These are phyloP conservation scores for Diaporthe citriasiana DNA, from an alignment of 2,329 filamentous ascomycete genomes.

Conservation along the genomic window DNA sequence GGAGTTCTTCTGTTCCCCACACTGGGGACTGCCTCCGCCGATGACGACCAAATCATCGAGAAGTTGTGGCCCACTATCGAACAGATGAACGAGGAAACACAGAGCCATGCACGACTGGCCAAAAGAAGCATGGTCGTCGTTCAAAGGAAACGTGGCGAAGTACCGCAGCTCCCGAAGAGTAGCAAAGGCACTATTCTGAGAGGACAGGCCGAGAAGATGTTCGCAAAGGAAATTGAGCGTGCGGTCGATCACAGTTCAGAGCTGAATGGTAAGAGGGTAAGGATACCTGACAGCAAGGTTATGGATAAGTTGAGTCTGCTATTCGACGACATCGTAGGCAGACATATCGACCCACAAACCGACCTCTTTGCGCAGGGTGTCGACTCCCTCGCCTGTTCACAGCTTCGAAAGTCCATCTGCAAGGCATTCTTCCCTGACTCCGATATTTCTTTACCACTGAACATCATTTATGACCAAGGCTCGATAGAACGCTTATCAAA, in stretches of 20 bases:
- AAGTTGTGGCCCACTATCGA: slow-evolving; percentile 60
- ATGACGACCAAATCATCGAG: slow-evolving; percentile 55
- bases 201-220: slow-evolving; percentile 64
- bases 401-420: slow-evolving; percentile 58
- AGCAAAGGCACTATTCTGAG: slow-evolving; percentile 74
- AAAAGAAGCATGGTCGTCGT: slow-evolving; percentile 65
- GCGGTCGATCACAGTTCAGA: slow-evolving; percentile 56
- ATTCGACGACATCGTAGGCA: slow-evolving; percentile 51
- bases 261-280: not conserved
- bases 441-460: slow-evolving; percentile 60
- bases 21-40: slow-evolving; percentile 40
- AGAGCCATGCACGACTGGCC: slow-evolving; percentile 65
- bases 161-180: slow-evolving; percentile 66
- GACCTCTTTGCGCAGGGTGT: slow-evolving; percentile 72
- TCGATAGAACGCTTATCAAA: slow-evolving; percentile 56
- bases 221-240: slow-evolving; percentile 59
- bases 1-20: slow-evolving; percentile 69
- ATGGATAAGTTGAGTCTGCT: slow-evolving; percentile 49
- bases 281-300: slow-evolving; percentile 54
- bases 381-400: slow-evolving; percentile 71
- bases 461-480: slow-evolving; percentile 72
- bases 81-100: slow-evolving; percentile 62
- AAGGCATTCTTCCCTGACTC: slow-evolving; percentile 44
- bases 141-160: slow-evolving; percentile 46
- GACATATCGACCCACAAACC: slow-evolving; percentile 51